Percentiles rank a stretch among this genome's conserved stretches.
These are phyloP conservation scores for Rhizophora apiculata DNA, from an alignment of 345 rosid species.

Conservation along the genomic window DNA sequence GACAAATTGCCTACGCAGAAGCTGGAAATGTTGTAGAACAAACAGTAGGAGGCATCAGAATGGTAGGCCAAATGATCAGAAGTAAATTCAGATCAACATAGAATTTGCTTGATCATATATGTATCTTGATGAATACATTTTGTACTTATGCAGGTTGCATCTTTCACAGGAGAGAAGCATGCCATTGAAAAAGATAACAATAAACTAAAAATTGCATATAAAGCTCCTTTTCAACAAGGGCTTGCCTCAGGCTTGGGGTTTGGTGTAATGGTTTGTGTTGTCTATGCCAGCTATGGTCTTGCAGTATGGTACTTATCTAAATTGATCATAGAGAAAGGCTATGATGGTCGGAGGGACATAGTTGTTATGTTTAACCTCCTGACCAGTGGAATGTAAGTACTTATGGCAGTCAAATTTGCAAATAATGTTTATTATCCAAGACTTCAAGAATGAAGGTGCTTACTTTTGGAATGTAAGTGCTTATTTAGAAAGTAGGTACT, in stretches of 20 bases:
- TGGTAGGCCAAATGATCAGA: constrained; percentile 7
- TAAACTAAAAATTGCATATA: constrained; percentile 57
- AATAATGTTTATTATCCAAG: background rate
- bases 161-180: constrained; percentile 83
- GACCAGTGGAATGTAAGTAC: constrained; percentile 75
- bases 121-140: background rate
- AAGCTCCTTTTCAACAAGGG: constrained; percentile 58
- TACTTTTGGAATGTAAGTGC: constrained; percentile 3
- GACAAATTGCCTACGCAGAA: no score
- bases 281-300: constrained; percentile 54
- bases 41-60: no score
- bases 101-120: background rate
- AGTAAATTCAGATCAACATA: no score
- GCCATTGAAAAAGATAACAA: constrained; percentile 57
- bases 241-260: constrained; percentile 67
- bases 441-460: no score
- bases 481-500: background rate
- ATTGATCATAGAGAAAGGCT: constrained; percentile 56
- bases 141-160: constrained; percentile 45
- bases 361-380: constrained; percentile 58
- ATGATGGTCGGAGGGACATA: constrained; percentile 72
- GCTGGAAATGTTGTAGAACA: no score
- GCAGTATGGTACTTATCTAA: constrained; percentile 74
- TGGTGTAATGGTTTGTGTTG: constrained; percentile 43
- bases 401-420: background rate